phyloP scores from a whole-genome alignment of 441 rosid species.

The Mallotus japonicus region DNA sequence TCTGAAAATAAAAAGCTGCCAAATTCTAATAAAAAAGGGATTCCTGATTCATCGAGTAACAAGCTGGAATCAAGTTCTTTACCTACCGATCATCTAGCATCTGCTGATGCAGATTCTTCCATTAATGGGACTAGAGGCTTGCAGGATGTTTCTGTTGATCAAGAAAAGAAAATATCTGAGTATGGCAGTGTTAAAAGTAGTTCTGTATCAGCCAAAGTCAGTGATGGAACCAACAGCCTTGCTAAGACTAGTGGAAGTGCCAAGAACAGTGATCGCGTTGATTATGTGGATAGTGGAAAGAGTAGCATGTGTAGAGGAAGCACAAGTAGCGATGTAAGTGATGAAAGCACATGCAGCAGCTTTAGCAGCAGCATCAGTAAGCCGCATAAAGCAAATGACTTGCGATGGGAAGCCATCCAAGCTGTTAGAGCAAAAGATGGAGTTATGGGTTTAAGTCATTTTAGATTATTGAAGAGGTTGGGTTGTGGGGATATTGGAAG shows the following conservation, averaged over 20 bases:
- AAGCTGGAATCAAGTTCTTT: slow-evolving; percentile 46
- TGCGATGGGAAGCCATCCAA: slow-evolving; percentile 97
- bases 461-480: slow-evolving; percentile 78
- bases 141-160: slow-evolving; percentile 39
- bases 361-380: slow-evolving; percentile 78
- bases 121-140: slow-evolving; percentile 41
- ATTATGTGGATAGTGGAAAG: slow-evolving; percentile 77
- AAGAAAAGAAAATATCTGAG: slow-evolving; percentile 61
- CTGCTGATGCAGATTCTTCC: slow-evolving; percentile 33
- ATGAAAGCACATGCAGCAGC: slow-evolving; percentile 94
- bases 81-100: slow-evolving; percentile 34
- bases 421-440: slow-evolving; percentile 71
- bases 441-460: slow-evolving; percentile 72
- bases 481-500: slow-evolving; percentile 97
- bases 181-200: slow-evolving; percentile 68
- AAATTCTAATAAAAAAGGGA: slow-evolving; percentile 41
- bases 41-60: slow-evolving; percentile 36
- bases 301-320: slow-evolving; percentile 93
- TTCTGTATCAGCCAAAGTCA: slow-evolving; percentile 71
- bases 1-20: slow-evolving; percentile 39
- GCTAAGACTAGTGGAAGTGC: slow-evolving; percentile 71
- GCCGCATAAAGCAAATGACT: slow-evolving; percentile 88
- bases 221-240: slow-evolving; percentile 63
- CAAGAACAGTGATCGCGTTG: slow-evolving; percentile 68
- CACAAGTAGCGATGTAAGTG: slow-evolving; percentile 87